Evolutionary conservation across 2,329 filamentous ascomycete species (phyloP), one percentile per base, ranked within the genome.

Genomic region (Didymosphaeria variabile): DNA sequence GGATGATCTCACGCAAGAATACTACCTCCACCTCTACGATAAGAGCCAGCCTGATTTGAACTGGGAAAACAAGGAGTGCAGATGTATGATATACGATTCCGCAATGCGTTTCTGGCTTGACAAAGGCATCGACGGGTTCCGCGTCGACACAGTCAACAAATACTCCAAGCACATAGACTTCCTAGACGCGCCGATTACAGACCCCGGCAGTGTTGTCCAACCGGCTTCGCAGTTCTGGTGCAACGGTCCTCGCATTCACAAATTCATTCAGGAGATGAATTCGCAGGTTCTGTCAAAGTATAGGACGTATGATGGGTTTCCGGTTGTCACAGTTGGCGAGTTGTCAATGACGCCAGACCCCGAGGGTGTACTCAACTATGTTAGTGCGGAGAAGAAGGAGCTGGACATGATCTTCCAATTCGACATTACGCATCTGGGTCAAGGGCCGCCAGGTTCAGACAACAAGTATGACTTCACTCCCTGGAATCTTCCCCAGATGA

Each of bases 181-280:
- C 63, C 74, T 77, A 0, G 80, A 84, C 59, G 82, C 82, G 44
- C 58, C 77, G 0, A 62, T 84, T 29, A 76, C 76, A 13, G 77
- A 80, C 13, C 71, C 77, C 1, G 77, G 74, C 17, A 75, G 75
- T 44, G 74, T 76, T 56, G 84, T 82, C 40, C 84, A 86, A 65
- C 79, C 82, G 0, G 84, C 82, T 0, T 74, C 77, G 53, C 79
- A 81, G 60, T 82, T 80, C 66, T 88, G 82, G 67, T 84, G 83
- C 59, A 88, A 88, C 54, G 86, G 86, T 0, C 87, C 86, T 0
- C 79, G 85, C 2, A 77, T 88, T 55, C 85, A 88, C 65, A 86
- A 88, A 57, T 88, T 81, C 63, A 76, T 89, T 53, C 80, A 82
- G 47, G 85, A 84, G 34, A 80, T 88, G 57, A 81, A 86, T 6